Conservation (phyloP, 176 grass and related monocot genomes). For the Poa annua region DNA sequence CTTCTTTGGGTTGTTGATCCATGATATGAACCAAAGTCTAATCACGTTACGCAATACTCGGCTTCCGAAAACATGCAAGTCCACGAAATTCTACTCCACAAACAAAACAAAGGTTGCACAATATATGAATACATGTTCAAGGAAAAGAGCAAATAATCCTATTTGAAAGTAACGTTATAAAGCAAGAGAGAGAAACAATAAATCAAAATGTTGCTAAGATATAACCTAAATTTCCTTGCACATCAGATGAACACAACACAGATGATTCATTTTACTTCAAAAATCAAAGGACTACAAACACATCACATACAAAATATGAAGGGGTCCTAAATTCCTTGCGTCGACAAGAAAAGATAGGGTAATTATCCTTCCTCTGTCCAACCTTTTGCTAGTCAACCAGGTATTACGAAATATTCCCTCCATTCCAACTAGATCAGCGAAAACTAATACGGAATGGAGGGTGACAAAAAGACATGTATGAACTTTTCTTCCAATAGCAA, state of each 20-base stretch:
- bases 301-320: background rate
- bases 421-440: too few species aligned
- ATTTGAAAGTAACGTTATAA: background rate
- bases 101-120: background rate
- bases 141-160: background rate
- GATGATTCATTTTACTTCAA: background rate
- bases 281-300: background rate
- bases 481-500: too few species aligned
- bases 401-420: too few species aligned
- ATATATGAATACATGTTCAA: conserved; percentile 11
- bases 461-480: too few species aligned
- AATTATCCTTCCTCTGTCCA: too few species aligned
- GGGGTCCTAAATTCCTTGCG: background rate
- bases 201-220: background rate
- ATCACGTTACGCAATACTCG: background rate
- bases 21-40: conserved; percentile 40
- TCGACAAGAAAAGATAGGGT: too few species aligned
- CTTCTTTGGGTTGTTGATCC: conserved; percentile 45
- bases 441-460: too few species aligned
- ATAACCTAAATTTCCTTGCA: background rate
- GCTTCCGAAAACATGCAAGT: background rate
- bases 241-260: background rate
- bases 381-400: too few species aligned
- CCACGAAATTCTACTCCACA: conserved; percentile 26
- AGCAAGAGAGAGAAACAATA: conserved; percentile 18